phyloP scores from a whole-genome alignment of 2,329 filamentous ascomycete genomes.

The Phialocephala subalpina region DNA sequence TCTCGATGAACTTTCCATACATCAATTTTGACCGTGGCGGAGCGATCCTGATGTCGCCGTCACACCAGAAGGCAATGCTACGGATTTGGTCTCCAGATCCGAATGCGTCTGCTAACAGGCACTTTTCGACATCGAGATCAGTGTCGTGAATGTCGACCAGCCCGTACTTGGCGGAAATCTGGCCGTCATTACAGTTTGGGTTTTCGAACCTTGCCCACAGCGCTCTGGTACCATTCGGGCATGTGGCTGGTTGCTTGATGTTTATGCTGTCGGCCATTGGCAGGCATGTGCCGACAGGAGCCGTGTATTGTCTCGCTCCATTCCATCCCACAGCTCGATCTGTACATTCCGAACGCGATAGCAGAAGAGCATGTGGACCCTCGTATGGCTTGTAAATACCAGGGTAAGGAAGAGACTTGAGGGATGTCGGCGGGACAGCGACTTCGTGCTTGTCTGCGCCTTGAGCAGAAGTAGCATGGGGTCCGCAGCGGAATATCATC shows the following conservation, averaged over 20 bases:
- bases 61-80: slow-evolving; percentile 32
- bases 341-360: not conserved
- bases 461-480: not conserved
- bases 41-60: slow-evolving; percentile 18
- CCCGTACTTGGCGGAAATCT: slow-evolving; percentile 17
- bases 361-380: not conserved
- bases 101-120: slow-evolving; percentile 11
- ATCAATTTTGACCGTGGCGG: slow-evolving; percentile 19
- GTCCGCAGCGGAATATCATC: slow-evolving; percentile 25
- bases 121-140: slow-evolving; percentile 22
- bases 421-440: slow-evolving; percentile 17
- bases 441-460: slow-evolving; percentile 22
- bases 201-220: slow-evolving; percentile 29
- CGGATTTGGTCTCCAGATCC: slow-evolving; percentile 16
- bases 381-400: not conserved
- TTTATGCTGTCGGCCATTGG: slow-evolving; percentile 11
- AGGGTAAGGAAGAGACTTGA: not conserved
- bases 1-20: slow-evolving; percentile 21
- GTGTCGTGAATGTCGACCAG: slow-evolving; percentile 25
- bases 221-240: slow-evolving; percentile 28
- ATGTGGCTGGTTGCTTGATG: slow-evolving; percentile 23
- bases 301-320: not conserved
- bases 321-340: not conserved
- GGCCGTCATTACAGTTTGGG: slow-evolving; percentile 23
- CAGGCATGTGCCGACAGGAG: slow-evolving; percentile 28